phyloP scores from a whole-genome alignment of 805 yeast species.

The Naumovozyma dairenensis region DNA sequence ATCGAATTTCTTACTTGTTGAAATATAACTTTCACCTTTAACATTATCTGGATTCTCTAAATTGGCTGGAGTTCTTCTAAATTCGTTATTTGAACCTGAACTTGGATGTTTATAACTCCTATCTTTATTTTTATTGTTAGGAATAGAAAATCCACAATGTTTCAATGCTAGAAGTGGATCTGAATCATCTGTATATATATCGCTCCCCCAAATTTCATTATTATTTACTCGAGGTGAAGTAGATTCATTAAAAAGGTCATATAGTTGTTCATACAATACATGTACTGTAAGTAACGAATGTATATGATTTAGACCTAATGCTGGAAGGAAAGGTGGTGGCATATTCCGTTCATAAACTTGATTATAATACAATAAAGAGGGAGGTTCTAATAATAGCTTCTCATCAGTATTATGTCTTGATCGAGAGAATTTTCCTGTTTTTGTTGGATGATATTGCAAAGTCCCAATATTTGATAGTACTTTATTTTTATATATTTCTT shows the following conservation, averaged over 20 bases:
- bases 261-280: constrained; percentile 17
- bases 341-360: not conserved
- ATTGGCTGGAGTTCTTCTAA: constrained; percentile 38
- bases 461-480: not conserved
- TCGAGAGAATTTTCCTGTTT: not conserved
- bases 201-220: constrained; percentile 79
- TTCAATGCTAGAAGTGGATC: constrained; percentile 65
- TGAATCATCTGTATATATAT: constrained; percentile 88
- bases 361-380: not conserved
- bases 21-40: constrained; percentile 18
- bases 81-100: constrained; percentile 12
- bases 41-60: constrained; percentile 25
- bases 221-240: constrained; percentile 34
- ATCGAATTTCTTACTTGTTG: constrained; percentile 18
- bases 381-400: not conserved
- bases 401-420: too few species aligned
- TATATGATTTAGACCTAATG: constrained; percentile 11
- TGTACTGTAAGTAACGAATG: constrained; percentile 17
- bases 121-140: constrained; percentile 22
- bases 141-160: constrained; percentile 60
- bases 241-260: constrained; percentile 12
- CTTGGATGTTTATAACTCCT: constrained; percentile 10
- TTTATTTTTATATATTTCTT: not conserved
- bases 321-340: constrained; percentile 24
- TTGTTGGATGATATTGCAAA: not conserved